Evolutionary conservation across 352 stramenopile genomes (phyloP), one percentile per base, ranked within the genome.

Genomic region (Pythium oligandrum): DNA sequence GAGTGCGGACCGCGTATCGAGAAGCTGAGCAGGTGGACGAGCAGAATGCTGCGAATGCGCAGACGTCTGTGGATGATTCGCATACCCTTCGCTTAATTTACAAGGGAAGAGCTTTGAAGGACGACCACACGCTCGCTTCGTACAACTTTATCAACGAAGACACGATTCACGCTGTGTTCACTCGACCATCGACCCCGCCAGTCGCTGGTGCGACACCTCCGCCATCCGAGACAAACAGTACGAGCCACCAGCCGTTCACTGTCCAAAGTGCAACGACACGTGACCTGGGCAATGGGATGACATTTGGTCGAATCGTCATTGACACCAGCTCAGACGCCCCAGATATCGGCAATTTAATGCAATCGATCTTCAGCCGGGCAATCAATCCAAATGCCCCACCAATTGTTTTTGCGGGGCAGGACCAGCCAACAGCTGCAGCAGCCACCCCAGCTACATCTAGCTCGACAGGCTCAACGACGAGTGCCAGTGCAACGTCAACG

Each of bases 31-130:
- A 47, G 12, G 33, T 52, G 31, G 50, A 55, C 6, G 40, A 58
- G 35, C 51, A 65, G 36, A 10, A 48, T 17, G 52, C 53, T 39
- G 12, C 45, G 45, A 51, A 51, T 30, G 45, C 45, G 12, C 6
- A 30, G 9, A 8, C 45, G 17, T 7, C 31, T 5, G 5, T 46
- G 12, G 45, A 48, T 12, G 42, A 31, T 37, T 53, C 53, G 6
- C 52, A 57, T 7, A 40, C 59, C 3, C 38, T 66, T 48, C 59
- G 59, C 32, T 57, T 66, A 45, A 66, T 66, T 31, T 66, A 66
- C 59, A 66, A 66, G 39, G 59, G 59, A 10, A 66, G 58, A 36
- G 59, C 58, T 37, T 46, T 66, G 17, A 61, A 66, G 53, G 59
- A 66, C 26, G 59, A 66, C 38, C 47, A 51, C 30, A 55, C 42